Percentiles rank a stretch among this genome's conserved stretches.
phyloP scores from a whole-genome alignment of 495 filamentous ascomycete genomes.

The Cercophora sp. region DNA sequence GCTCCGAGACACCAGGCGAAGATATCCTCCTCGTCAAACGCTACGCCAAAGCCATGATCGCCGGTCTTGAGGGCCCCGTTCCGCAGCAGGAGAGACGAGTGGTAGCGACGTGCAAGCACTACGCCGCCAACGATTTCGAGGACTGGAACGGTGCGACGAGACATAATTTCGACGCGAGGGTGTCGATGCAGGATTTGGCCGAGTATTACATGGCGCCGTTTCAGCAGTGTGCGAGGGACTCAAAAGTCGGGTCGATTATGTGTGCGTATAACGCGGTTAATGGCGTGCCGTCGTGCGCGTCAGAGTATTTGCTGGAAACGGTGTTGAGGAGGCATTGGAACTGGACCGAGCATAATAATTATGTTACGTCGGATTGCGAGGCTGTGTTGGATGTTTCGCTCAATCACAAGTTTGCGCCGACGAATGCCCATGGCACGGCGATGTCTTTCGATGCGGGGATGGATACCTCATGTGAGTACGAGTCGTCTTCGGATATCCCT shows the following conservation, averaged over 20 bases:
- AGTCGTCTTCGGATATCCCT: constrained; percentile 16
- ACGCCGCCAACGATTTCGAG: constrained; percentile 56
- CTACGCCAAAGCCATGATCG: constrained; percentile 37
- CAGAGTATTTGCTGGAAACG: constrained; percentile 36
- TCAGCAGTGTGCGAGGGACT: constrained; percentile 43
- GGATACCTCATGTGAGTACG: constrained; percentile 19
- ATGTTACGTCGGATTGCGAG: constrained; percentile 44
- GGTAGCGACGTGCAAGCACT: constrained; percentile 42
- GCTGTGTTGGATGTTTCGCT: constrained; percentile 24
- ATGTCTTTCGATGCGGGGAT: constrained; percentile 21
- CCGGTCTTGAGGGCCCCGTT: constrained; percentile 22
- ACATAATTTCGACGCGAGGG: constrained; percentile 37
- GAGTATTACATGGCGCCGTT: constrained; percentile 48
- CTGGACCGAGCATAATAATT: constrained; percentile 40
- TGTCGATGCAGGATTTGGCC: constrained; percentile 40
- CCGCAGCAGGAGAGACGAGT: constrained; percentile 11
- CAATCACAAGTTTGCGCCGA: constrained; percentile 21
- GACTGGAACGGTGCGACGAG: constrained; percentile 31
- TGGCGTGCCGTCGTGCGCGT: constrained; percentile 43
- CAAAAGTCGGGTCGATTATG: constrained; percentile 45
- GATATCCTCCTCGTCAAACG: constrained; percentile 39
- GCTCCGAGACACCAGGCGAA: constrained; percentile 33
- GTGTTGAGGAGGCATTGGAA: constrained; percentile 46
- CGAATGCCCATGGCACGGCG: constrained; percentile 22
- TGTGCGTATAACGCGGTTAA: constrained; percentile 48